Evolutionary conservation across 2,329 filamentous ascomycete species (phyloP), one percentile per base, ranked within the genome.

Genomic region (Xylariales sp.): DNA sequence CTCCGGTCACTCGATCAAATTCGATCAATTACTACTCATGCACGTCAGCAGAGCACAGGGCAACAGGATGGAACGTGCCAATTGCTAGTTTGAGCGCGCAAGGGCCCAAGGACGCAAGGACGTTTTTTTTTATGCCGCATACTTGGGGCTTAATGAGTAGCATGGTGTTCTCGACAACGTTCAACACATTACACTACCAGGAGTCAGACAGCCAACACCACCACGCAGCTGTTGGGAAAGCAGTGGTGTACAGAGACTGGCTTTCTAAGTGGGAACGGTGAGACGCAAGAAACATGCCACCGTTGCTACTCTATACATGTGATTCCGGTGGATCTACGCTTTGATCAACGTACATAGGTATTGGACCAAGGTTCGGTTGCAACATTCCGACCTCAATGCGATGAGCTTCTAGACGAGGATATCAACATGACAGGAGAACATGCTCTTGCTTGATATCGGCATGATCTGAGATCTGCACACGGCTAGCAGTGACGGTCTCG

Each of bases 31-130:
- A 12, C 45, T 56, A 12, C 14, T 45, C 49, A 65, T 65, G 57
- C 57, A 62, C 49, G 63, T 61, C 50, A 54, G 48, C 46, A 52
- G 62, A 28, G 53, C 45, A 57, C 61, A 58, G 53, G 61, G 45
- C 53, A 45, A 28, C 28, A 49, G 43, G 43, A 63, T 45, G 14
- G 23, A 14, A 14, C 10, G 23, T n/a, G 7, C 54, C 36, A 52
- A 12, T 14, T 48, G 39, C 16, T 65, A 34, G 56, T 39, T 58
- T 53, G 28, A 64, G 39, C 46, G 48, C 55, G 36, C n/a, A 46
- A 45, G 18, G 46, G 23, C 23, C 23, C n/a, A 46, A 45, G 18
- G 46, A 16, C 55, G 36, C n/a, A 46, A 45, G 18, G 46, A 16
- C 23, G 45, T 53, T 48, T 9, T 48, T 23, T 56, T 30, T 16